Evolutionary conservation across 805 yeast genomes (phyloP), one percentile per base, ranked within the genome.

Genomic region (Wickerhamomyces chaumierensis): DNA sequence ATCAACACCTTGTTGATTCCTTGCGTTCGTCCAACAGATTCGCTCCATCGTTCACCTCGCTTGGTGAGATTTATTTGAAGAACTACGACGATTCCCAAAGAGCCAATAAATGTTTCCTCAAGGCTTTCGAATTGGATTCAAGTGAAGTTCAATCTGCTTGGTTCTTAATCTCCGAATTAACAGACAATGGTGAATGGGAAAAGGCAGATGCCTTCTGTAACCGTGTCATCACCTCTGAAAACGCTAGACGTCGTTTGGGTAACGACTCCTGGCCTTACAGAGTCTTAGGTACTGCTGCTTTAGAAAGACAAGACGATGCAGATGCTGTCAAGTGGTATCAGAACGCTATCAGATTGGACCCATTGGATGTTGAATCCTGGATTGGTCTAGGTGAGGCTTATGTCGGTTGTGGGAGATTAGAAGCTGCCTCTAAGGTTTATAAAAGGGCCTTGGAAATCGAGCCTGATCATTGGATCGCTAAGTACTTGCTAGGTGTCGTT

Each of bases 361-460:
- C 81, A 0, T 45, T 52, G 38, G 96, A 92, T 57, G 55, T 73
- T 2, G 80, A 83, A 46, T 80, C 95, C 2, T 90, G 97, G 96
- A 66, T 82, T 21, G 96, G 96, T 1, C 63, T 92, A n/a, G 98
- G 98, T n/a, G 97, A 92, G 56, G 90, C 96, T 0, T 92, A 92
- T 56, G 65, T 71, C 39, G 73, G 77, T 19, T 75, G 92, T 56
- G 98, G 98, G 2, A 69, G 95, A 43, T 63, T 80, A 34, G 88
- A 84, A 40, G 94, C 97, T 3, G 85, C 95, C 0, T 66, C 73
- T 9, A 87, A 83, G 56, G 96, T 92, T 1, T 82, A 87, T 49
- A 66, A 64, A 23, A 77, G 76, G 41, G 85, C 88, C 0, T 51
- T 75, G 34, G 66, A 66, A 31, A 47, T 81, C 5, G 71, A 73